These are phyloP conservation scores for Podospora pseudopauciseta DNA, from an alignment of 495 filamentous ascomycete genomes.

Conservation along the genomic window DNA sequence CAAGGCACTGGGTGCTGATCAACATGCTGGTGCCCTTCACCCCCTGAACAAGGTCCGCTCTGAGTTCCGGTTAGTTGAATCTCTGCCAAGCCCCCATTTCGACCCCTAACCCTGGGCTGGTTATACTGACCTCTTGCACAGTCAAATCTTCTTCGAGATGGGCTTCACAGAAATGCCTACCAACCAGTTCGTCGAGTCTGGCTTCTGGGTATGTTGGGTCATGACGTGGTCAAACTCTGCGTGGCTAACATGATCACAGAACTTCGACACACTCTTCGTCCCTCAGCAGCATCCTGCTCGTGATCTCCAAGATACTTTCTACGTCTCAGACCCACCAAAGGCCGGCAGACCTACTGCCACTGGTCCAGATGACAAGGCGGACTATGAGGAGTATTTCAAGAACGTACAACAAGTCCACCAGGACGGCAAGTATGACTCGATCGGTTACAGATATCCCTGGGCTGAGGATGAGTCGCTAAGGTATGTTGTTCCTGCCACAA, in stretches of 20 bases:
- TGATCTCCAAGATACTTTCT: constrained; percentile 97
- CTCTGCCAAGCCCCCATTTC: not conserved
- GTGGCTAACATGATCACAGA: constrained; percentile 36
- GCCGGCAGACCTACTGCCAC: constrained; percentile 67
- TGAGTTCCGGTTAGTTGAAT: constrained; percentile 59
- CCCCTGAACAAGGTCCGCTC: constrained; percentile 90
- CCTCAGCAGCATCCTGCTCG: constrained; percentile 96
- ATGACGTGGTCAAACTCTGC: constrained; percentile 59
- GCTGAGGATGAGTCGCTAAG: constrained; percentile 76
- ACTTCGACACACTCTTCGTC: constrained; percentile 95
- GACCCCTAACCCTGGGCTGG: constrained; percentile 1
- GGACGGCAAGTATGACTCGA: constrained; percentile 84
- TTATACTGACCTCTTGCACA: constrained; percentile 18
- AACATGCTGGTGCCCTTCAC: constrained; percentile 81
- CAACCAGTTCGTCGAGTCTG: constrained; percentile 79
- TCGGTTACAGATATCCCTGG: constrained; percentile 95
- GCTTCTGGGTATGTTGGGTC: constrained; percentile 63
- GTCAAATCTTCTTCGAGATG: constrained; percentile 96
- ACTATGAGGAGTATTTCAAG: constrained; percentile 85
- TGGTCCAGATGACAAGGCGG: constrained; percentile 58
- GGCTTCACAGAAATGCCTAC: constrained; percentile 85
- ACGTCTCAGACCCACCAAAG: constrained; percentile 79
- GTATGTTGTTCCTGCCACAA: not conserved
- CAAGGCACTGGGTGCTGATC: constrained; percentile 77
- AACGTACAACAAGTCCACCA: constrained; percentile 78